These are phyloP conservation scores for Penicillium sp. DNA, from an alignment of 2,329 filamentous ascomycete genomes.

Conservation along the genomic window DNA sequence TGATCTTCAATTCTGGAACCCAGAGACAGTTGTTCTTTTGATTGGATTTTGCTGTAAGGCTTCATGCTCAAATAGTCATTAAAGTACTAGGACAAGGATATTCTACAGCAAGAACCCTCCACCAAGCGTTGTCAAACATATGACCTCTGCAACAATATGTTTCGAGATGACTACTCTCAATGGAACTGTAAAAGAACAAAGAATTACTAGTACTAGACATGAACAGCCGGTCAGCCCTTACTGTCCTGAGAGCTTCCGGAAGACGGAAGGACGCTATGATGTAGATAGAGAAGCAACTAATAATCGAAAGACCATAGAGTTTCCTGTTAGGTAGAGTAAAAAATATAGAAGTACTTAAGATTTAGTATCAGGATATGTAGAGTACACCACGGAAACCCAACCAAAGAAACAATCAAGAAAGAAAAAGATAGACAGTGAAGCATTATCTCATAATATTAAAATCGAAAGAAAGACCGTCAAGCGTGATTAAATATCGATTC, in stretches of 20 bases:
- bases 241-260: not conserved
- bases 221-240: no score
- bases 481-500: slow-evolving; percentile 16
- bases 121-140: not conserved
- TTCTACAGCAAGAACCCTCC: no score
- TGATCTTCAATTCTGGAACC: no score
- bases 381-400: slow-evolving; percentile 12
- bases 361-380: slow-evolving; percentile 12
- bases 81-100: no score
- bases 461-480: slow-evolving; percentile 10
- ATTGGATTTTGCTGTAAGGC: not conserved
- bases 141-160: not conserved
- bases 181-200: not conserved
- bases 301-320: not conserved
- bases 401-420: slow-evolving; percentile 6
- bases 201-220: no score
- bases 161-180: slow-evolving; percentile 1
- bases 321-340: no score
- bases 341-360: not conserved
- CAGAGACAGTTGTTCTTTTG: no score
- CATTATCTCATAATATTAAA: slow-evolving; percentile 39
- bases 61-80: not conserved
- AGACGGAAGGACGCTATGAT: no score
- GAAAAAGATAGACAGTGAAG: slow-evolving; percentile 2
- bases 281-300: not conserved